Base-by-base conservation (phyloP, 192 early-diverging fungal species). In the Umbelopsis ramanniana region DNA sequence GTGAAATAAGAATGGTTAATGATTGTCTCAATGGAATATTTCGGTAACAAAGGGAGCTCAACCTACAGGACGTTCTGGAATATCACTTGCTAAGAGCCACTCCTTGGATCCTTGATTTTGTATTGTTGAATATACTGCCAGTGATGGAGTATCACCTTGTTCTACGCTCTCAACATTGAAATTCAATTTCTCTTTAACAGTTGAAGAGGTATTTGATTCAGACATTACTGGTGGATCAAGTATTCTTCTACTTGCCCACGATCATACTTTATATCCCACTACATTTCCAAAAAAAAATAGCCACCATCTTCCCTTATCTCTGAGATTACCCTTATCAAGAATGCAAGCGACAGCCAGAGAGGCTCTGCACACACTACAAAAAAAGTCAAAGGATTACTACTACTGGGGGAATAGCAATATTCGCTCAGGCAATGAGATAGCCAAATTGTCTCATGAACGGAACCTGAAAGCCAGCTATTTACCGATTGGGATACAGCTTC, bases 381-480 rank as follows among this genome's bases (percentile, higher is more conserved):
- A 38, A 37, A 37, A 17, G 10, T 19, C 54, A 37, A 50, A 17
- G 17, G 33, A 14, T 37, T n/a, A 19, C 29, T 3, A 19, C 2
- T 14, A 37, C 24, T 17, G 14, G 57, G 35, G 57, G 57, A 63
- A 63, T 63, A 37, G 57, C 57, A 63, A 63, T 63, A 63, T 63
- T 63, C 57, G 57, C 57, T 63, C 57, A 63, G 15, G 10, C 15
- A 35, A 11, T 17, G 29, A 63, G 57, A 63, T 63, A 63, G 57
- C 57, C 17, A 63, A 63, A 63, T 63, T 63, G 6, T 19, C 57
- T 29, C 57, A 63, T n/a, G 26, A 3, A 37, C 26, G 7, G 11
- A 9, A 63, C 37, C 26, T 46, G 12, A 50, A 50, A 50, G 48
- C 46, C 46, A 46, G 46, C 10, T 46, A 43, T 12, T 43, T 43